Evolutionary conservation across 805 yeast species (phyloP).

Genomic region (Candida wancherniae): DNA sequence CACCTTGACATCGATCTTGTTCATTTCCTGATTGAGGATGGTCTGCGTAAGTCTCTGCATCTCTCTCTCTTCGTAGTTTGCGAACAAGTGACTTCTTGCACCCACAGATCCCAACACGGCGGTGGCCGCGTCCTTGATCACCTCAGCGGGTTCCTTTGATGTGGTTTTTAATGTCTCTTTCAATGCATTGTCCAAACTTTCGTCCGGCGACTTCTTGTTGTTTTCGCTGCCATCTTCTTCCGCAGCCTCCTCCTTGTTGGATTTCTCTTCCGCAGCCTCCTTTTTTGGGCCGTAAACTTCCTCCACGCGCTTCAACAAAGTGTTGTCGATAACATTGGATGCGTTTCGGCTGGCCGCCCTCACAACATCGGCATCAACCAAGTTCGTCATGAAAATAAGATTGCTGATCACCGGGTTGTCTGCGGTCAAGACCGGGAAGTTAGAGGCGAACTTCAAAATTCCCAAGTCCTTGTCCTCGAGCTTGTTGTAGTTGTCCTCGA

Average conservation of each 20-base stretch:
- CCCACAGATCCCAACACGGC: slow-evolving; percentile 75
- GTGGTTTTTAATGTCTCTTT: background rate
- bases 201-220: slow-evolving; percentile 2
- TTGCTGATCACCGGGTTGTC: slow-evolving; percentile 95
- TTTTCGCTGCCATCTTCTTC: slow-evolving; percentile 5
- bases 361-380: slow-evolving; percentile 84
- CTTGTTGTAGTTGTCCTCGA: slow-evolving; percentile 68
- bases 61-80: slow-evolving; percentile 75
- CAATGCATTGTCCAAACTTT: slow-evolving; percentile 2
- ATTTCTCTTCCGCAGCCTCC: slow-evolving; percentile 7
- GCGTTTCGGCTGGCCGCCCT: slow-evolving; percentile 73
- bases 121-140: slow-evolving; percentile 56
- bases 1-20: slow-evolving; percentile 62
- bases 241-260: background rate
- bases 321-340: slow-evolving; percentile 44
- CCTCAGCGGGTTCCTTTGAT: slow-evolving; percentile 11
- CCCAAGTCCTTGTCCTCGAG: slow-evolving; percentile 47
- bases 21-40: slow-evolving; percentile 57
- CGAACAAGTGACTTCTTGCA: slow-evolving; percentile 73
- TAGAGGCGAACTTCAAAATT: slow-evolving; percentile 75
- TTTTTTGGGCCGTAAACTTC: slow-evolving; percentile 21
- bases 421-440: slow-evolving; percentile 75
- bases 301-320: slow-evolving; percentile 35
- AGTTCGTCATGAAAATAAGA: slow-evolving; percentile 77
- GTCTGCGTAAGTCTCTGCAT: slow-evolving; percentile 55